Conservation (phyloP, 352 stramenopile species). For the Globisporangium nodosum region DNA sequence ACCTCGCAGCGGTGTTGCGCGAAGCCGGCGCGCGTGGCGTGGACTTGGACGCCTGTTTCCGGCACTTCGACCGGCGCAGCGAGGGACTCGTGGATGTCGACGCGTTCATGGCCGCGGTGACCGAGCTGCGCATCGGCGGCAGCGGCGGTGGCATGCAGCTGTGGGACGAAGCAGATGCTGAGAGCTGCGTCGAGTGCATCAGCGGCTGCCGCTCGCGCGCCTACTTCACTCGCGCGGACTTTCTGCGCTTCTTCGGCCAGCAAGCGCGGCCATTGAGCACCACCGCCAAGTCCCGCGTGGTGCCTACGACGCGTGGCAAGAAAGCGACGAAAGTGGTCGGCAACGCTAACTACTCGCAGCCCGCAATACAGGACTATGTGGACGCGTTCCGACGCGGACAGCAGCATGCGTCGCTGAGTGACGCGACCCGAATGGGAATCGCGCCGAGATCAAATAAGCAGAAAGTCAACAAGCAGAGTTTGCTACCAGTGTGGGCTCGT, state of each 20-base stretch:
- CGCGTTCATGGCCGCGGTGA: constrained; percentile 44
- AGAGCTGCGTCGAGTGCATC: constrained; percentile 37
- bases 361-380: constrained; percentile 4
- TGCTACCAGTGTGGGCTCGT: constrained; percentile 54
- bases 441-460: constrained; percentile 11
- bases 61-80: constrained; percentile 47
- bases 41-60: constrained; percentile 39
- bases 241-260: constrained; percentile 35
- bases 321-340: not conserved
- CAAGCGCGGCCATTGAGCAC: not conserved
- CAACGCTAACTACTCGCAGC: not conserved
- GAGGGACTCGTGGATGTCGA: constrained; percentile 42
- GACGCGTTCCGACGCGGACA: constrained; percentile 6
- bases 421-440: not conserved
- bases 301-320: not conserved
- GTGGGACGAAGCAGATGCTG: constrained; percentile 39
- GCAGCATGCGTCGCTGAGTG: constrained; percentile 4
- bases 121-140: constrained; percentile 27
- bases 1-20: constrained; percentile 39
- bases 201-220: constrained; percentile 29
- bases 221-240: constrained; percentile 57
- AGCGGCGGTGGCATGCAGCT: constrained; percentile 3
- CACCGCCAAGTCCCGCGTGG: not conserved
- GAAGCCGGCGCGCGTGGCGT: constrained; percentile 48
- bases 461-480: constrained; percentile 8